Conservation (phyloP, 305 asterid species). For the Fraxinus ornus region DNA sequence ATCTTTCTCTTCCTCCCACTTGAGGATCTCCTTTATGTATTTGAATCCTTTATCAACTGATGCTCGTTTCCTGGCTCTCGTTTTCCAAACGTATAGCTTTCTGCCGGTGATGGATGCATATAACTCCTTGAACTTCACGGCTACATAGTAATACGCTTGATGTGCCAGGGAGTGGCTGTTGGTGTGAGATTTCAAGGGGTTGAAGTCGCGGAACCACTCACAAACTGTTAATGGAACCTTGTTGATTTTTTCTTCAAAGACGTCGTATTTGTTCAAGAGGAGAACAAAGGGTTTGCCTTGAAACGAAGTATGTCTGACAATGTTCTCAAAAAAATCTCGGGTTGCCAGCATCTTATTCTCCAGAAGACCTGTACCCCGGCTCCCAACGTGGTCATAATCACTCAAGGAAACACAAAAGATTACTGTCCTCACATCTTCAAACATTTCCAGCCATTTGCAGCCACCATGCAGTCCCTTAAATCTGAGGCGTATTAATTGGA, state of each 20-base stretch:
- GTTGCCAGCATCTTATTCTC: slow-evolving; percentile 62
- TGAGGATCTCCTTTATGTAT: slow-evolving; percentile 53
- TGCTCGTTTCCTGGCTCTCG: slow-evolving; percentile 38
- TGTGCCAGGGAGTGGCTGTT: slow-evolving; percentile 44
- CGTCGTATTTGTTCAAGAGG: slow-evolving; percentile 57
- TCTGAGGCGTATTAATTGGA: slow-evolving; percentile 54
- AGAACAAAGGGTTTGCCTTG: slow-evolving; percentile 54
- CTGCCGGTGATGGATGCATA: slow-evolving; percentile 52
- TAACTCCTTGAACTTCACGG: slow-evolving; percentile 59
- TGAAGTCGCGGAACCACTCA: slow-evolving; percentile 69
- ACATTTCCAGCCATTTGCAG: slow-evolving; percentile 65
- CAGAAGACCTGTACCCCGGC: slow-evolving; percentile 21
- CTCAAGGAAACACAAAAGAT: slow-evolving; percentile 58
- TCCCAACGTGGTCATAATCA: slow-evolving; percentile 53
- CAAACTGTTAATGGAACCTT: slow-evolving; percentile 50
- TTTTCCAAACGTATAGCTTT: slow-evolving; percentile 62
- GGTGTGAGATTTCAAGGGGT: slow-evolving; percentile 39
- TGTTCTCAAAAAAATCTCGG: slow-evolving; percentile 47
- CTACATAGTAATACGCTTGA: slow-evolving; percentile 66
- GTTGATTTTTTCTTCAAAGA: slow-evolving; percentile 54
- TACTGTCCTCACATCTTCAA: slow-evolving; percentile 46
- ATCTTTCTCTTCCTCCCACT: slow-evolving; percentile 59
- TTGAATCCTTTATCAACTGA: slow-evolving; percentile 58
- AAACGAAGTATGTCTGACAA: slow-evolving; percentile 47
- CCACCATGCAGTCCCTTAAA: slow-evolving; percentile 40